phyloP scores from a whole-genome alignment of 371 early-diverging fungal species.

The Zychaea mexicana region DNA sequence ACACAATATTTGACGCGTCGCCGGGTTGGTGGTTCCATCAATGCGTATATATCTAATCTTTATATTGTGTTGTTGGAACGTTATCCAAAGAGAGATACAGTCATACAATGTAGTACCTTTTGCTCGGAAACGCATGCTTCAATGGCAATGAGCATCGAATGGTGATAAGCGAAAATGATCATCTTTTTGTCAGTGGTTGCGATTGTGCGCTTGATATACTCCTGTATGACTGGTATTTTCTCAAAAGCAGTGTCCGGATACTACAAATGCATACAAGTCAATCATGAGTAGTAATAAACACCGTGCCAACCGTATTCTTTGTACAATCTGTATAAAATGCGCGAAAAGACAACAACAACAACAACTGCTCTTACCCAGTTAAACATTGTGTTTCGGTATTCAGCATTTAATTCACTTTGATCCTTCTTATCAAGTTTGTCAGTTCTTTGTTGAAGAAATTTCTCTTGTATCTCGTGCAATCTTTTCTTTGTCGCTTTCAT shows the following conservation, averaged over 20 bases:
- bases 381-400: background rate
- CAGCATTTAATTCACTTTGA: background rate
- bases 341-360: background rate
- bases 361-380: no score
- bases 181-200: slow-evolving; percentile 47
- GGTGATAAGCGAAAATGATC: slow-evolving; percentile 68
- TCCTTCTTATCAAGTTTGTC: background rate
- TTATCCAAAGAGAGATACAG: no score
- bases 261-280: slow-evolving; percentile 4
- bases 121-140: slow-evolving; percentile 22
- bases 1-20: slow-evolving; percentile 32
- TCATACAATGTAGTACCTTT: slow-evolving; percentile 14
- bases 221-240: slow-evolving; percentile 46
- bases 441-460: background rate
- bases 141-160: slow-evolving; percentile 42
- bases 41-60: slow-evolving; percentile 55
- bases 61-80: background rate
- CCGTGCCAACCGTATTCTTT: background rate
- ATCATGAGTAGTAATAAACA: background rate
- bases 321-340: no score
- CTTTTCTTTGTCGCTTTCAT: background rate
- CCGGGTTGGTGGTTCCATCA: slow-evolving; percentile 53
- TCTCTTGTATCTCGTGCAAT: background rate
- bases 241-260: slow-evolving; percentile 34
- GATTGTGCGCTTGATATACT: slow-evolving; percentile 52